Base-by-base conservation (phyloP, 2,329 filamentous ascomycete genomes). In the Trichoderma koningiopsis region DNA sequence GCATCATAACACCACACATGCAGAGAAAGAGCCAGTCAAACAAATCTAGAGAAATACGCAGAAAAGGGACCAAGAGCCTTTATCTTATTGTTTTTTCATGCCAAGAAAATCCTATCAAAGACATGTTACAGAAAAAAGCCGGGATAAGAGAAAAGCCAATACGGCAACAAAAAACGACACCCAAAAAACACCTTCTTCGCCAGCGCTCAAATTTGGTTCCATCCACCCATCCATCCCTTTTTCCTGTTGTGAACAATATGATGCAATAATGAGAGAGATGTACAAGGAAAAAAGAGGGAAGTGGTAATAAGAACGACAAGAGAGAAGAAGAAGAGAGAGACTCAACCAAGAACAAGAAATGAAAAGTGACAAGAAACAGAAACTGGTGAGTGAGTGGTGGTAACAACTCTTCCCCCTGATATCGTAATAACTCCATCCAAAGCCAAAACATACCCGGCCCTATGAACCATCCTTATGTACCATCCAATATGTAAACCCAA, bases 111-210 rank as follows among this genome's bases (percentile, higher is more conserved):
- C 65, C 43, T 40, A 59, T 68, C n/a, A 66, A 59, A 57, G 22
- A 58, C 37, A 33, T 33, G 33, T n/a, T n/a, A 22, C 33, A 33
- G 33, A 62, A 35, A 24, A 67, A 31, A 40, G 47, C 52, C 35
- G 61, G 57, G 5, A 16, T 24, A 11, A n/a, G 6, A 47, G 6
- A 57, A 57, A 64, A 52, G 33, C 61, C 61, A 56, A 19, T 43
- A 64, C 22, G 63, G 52, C 10, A 66, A 60, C 43, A 49, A 49
- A 43, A 49, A 49, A 35, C 11, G 43, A 49, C 19, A 61, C 43
- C 40, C 27, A 55, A 47, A 57, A 68, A 70, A 70, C 69, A n/a
- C 69, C 69, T n/a, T 59, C 65, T 70, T 68, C 69, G 69, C 69
- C 69, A 68, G 65, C 69, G 69, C 69, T 70, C 35, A 40, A 64